Evolutionary conservation across 2,329 filamentous ascomycete genomes (phyloP), one percentile per base, ranked within the genome.

Genomic region (Colletotrichum agaves): DNA sequence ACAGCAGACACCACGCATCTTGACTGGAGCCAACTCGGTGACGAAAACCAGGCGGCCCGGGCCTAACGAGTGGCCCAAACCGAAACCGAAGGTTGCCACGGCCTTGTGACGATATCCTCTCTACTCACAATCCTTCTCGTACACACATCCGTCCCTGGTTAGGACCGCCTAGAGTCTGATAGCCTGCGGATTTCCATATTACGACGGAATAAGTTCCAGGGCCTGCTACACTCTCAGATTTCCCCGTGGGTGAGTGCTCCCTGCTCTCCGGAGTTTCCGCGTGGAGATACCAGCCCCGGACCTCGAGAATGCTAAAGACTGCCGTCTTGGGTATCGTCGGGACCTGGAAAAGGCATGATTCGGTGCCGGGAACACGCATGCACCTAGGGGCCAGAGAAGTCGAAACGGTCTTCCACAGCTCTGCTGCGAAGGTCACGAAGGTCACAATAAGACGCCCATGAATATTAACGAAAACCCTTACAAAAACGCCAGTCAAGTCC

Each of bases 21-120:
- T 74, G 21, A 73, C 71, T 1, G 76, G 76, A 0, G 76, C 75
- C 19, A 77, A 58, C 70, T 78, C 76, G 5, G 76, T 75, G 12
- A 77, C 75, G 37, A 74, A 76, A 11, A 77, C 76, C n/a, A n/a
- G n/a, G n/a, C n/a, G n/a, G n/a, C n/a, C n/a, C 1, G 76, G 76
- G 1, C 72, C 74, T 5, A 78, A 70, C 2, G 75, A 74, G 59
- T 76, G 75, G 1, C 76, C 75, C 1, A 77, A 60, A 5, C 76
- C 75, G 43, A 76, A 77, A 3, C 76, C 75, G 23, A 77, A 63
- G 2, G 73, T 75, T 7, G 71, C 70, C 12, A 76, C 49, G 8
- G 75, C 55, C 65, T 76, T 77, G 50, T 31, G 3, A 12, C 37
- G 13, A 17, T 35, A n/a, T 31, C 33, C 12, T 13, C 27, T 13